Conservation (phyloP, 345 rosid species). For the Ricinus communis region DNA sequence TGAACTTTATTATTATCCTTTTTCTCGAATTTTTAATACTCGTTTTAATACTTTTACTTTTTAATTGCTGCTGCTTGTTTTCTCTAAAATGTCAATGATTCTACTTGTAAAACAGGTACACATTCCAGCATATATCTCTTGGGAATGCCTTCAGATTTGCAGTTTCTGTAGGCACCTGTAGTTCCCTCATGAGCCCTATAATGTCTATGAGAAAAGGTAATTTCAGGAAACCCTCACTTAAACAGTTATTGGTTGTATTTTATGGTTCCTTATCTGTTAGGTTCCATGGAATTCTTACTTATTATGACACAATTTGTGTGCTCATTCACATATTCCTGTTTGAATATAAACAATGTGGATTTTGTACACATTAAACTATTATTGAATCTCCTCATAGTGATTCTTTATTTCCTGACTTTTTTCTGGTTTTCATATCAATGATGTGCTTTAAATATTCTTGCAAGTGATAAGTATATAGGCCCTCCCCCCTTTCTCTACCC, state of each 20-base stretch:
- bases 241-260: not conserved
- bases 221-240: slow-evolving; percentile 1
- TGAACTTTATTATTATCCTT: not conserved
- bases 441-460: too few species aligned
- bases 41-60: not conserved
- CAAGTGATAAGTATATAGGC: too few species aligned
- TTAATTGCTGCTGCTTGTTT: not conserved
- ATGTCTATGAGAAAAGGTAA: slow-evolving; percentile 56
- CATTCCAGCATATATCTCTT: slow-evolving; percentile 39
- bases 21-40: not conserved
- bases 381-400: not conserved
- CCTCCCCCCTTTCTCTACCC: too few species aligned
- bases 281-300: not conserved
- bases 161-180: slow-evolving; percentile 42
- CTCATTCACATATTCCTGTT: not conserved
- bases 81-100: slow-evolving; percentile 11
- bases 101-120: slow-evolving; percentile 47
- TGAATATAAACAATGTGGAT: not conserved
- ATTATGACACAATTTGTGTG: not conserved
- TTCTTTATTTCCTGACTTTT: not conserved
- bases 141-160: slow-evolving; percentile 42
- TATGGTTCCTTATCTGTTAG: not conserved
- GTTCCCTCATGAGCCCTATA: slow-evolving; percentile 36
- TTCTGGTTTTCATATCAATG: too few species aligned
- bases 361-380: not conserved